Evolutionary conservation across 768 basidiomycete species (phyloP).

Genomic region (Terana coerulea): DNA sequence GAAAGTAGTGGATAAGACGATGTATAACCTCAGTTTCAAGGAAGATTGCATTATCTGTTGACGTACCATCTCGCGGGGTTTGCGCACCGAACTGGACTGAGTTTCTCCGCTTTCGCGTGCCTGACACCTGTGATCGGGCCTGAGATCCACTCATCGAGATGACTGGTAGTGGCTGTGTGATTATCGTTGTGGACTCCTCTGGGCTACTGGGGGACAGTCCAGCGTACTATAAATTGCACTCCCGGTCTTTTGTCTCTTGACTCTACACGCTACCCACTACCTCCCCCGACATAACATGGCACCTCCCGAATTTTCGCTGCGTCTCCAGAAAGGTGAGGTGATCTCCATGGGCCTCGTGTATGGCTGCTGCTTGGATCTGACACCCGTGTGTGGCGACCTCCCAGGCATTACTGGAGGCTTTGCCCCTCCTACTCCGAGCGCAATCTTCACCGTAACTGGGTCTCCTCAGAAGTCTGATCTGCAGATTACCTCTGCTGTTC

Average conservation of each 20-base stretch:
- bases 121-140: not conserved
- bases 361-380: not conserved
- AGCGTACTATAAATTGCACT: no score
- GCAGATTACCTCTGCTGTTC: constrained; percentile 42
- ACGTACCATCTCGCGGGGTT: not conserved
- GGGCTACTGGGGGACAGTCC: no score
- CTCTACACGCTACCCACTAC: not conserved
- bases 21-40: constrained; percentile 91
- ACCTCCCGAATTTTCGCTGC: constrained; percentile 48
- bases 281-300: constrained; percentile 36
- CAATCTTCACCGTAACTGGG: constrained; percentile 49
- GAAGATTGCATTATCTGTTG: constrained; percentile 65
- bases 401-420: constrained; percentile 80
- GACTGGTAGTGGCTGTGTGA: not conserved
- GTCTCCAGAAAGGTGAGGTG: constrained; percentile 56
- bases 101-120: not conserved
- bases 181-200: not conserved
- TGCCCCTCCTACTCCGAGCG: constrained; percentile 59
- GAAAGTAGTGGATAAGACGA: constrained; percentile 90
- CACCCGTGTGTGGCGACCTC: no score
- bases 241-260: no score
- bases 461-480: constrained; percentile 35
- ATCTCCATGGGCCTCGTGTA: not conserved
- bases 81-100: no score
- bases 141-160: not conserved